Conservation (phyloP, 495 filamentous ascomycete species). For the Aspergillus kassunensis region DNA sequence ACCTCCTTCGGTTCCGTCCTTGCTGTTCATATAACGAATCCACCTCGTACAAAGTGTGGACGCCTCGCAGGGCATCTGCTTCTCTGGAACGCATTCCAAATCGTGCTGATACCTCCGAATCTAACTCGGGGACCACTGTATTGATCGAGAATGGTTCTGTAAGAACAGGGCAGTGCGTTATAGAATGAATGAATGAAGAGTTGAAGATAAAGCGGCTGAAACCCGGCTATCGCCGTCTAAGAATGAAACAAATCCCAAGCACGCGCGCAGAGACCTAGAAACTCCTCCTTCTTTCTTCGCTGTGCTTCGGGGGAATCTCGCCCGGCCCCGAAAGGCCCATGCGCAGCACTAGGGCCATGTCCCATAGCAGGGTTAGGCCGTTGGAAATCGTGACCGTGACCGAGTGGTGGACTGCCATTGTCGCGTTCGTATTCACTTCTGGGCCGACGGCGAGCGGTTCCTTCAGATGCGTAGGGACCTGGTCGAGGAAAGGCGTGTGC, state of each 20-base stretch:
- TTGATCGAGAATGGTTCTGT: neutral
- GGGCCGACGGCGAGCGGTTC: slow-evolving; percentile 64
- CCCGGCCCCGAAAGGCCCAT: slow-evolving; percentile 70
- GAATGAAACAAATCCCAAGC: slow-evolving; percentile 98
- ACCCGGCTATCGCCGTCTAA: slow-evolving; percentile 35
- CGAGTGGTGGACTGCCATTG: slow-evolving; percentile 48
- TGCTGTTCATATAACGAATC: slow-evolving; percentile 22
- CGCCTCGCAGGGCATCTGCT: neutral
- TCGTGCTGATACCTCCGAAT: neutral
- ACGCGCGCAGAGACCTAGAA: slow-evolving; percentile 76
- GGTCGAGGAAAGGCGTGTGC: slow-evolving; percentile 24
- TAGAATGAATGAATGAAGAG: neutral
- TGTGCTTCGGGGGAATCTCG: slow-evolving; percentile 81
- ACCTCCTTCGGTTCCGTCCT: slow-evolving; percentile 11
- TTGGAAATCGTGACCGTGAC: slow-evolving; percentile 39
- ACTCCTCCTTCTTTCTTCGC: slow-evolving; percentile 89
- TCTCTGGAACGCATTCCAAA: neutral
- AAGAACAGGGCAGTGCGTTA: neutral
- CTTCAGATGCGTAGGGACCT: slow-evolving; percentile 30
- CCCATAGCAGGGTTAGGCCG: slow-evolving; percentile 66
- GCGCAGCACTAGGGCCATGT: slow-evolving; percentile 51
- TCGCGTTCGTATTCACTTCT: slow-evolving; percentile 90
- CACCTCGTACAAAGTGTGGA: slow-evolving; percentile 17
- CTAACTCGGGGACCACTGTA: too few relatives aligned
- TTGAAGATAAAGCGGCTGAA: neutral